A percentile compares a stretch with the other conserved stretches of the same genome.
Evolutionary conservation across 495 filamentous ascomycete genomes (phyloP).

Genomic region (Aspergillus cavernicola): DNA sequence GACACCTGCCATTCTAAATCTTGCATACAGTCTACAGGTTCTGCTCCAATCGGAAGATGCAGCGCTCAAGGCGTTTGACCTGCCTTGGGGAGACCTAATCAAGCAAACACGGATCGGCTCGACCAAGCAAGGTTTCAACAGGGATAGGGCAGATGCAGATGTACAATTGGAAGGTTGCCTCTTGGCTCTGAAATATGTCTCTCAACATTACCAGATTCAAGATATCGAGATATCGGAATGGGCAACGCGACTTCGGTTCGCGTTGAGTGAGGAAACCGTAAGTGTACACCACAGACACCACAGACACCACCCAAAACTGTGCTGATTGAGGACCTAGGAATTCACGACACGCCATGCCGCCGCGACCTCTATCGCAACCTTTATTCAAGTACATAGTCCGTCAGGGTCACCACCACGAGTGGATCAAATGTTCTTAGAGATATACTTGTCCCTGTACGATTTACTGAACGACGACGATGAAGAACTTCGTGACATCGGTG

Average conservation of each 20-base stretch:
- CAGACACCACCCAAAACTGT: too few species aligned
- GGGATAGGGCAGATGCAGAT: slow-evolving; percentile 41
- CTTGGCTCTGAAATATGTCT: slow-evolving; percentile 50
- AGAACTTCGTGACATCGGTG: slow-evolving; percentile 68
- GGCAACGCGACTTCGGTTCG: slow-evolving; percentile 34
- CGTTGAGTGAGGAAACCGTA: slow-evolving; percentile 43
- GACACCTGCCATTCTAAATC: slow-evolving; percentile 28
- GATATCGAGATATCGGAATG: slow-evolving; percentile 26
- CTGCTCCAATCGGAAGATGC: slow-evolving; percentile 20
- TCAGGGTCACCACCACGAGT: slow-evolving; percentile 22
- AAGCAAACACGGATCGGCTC: slow-evolving; percentile 22
- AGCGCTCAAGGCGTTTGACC: slow-evolving; percentile 10
- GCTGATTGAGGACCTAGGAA: slow-evolving; percentile 38
- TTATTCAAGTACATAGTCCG: slow-evolving; percentile 28
- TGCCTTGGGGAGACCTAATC: slow-evolving; percentile 28
- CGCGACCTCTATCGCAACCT: slow-evolving; percentile 37
- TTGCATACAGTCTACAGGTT: slow-evolving; percentile 32
- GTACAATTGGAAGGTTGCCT: slow-evolving; percentile 52
- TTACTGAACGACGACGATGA: slow-evolving; percentile 86
- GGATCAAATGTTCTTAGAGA: slow-evolving; percentile 33
- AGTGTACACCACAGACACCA: slow-evolving; percentile 12
- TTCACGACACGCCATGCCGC: slow-evolving; percentile 64
- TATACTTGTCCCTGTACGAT: slow-evolving; percentile 56
- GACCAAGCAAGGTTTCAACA: slow-evolving; percentile 32
- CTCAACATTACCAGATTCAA: slow-evolving; percentile 16